A percentile compares a stretch with the other conserved stretches of the same genome.
Evolutionary conservation across 257 asterid genomes (phyloP).

Genomic region (Anisodus tanguticus): DNA sequence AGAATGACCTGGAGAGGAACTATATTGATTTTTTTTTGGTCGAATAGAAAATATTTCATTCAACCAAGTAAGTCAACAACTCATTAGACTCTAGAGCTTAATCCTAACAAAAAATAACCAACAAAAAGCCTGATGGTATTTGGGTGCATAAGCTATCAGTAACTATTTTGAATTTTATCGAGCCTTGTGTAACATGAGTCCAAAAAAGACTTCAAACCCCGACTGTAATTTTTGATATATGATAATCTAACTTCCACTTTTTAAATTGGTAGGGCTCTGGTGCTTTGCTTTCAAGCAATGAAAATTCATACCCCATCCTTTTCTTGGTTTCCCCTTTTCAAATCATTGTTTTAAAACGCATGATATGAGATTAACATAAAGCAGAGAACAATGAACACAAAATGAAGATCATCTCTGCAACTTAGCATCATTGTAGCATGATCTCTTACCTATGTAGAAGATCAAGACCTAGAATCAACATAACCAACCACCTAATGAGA

Average conservation of each 20-base stretch:
- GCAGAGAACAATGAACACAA: background rate
- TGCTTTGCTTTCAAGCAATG: background rate
- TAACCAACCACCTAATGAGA: background rate
- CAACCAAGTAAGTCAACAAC: too few species aligned
- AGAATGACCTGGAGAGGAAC: constrained; percentile 4
- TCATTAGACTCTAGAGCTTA: too few species aligned
- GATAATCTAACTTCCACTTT: constrained; percentile 5
- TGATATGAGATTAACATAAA: background rate
- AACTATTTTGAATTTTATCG: background rate
- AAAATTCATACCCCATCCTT: background rate
- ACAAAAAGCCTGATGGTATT: too few species aligned
- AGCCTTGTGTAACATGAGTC: background rate
- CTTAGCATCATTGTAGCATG: background rate
- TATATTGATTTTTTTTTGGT: background rate
- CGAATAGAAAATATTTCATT: too few species aligned
- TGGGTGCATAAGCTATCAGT: too few species aligned
- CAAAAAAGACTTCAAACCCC: background rate
- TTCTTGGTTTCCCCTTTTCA: background rate
- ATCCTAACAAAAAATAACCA: too few species aligned
- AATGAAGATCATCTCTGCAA: background rate
- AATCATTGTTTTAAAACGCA: background rate
- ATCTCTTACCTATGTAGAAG: background rate
- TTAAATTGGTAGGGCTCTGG: background rate
- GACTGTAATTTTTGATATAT: background rate
- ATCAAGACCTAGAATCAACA: constrained; percentile 1